Evolutionary conservation across 805 yeast genomes (phyloP).

Genomic region (Candida nemodendra): DNA sequence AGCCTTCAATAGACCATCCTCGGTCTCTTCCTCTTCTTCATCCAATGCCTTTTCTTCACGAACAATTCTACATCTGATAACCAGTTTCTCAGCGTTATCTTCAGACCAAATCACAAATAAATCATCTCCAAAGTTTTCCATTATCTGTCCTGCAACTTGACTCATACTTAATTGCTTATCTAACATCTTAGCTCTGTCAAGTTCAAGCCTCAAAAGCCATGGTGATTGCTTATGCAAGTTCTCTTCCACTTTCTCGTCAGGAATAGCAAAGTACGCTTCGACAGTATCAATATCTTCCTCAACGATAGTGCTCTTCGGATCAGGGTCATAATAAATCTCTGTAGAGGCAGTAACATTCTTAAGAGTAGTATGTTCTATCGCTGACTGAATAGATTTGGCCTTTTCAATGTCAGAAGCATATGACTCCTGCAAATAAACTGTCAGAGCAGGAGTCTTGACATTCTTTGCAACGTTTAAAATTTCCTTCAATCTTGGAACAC

Average conservation of each 20-base stretch:
- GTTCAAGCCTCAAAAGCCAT: constrained; percentile 93
- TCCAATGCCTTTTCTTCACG: constrained; percentile 93
- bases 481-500: constrained; percentile 97
- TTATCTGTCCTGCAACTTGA: constrained; percentile 94
- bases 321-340: constrained; percentile 97
- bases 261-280: constrained; percentile 94
- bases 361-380: constrained; percentile 93
- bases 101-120: constrained; percentile 98
- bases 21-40: constrained; percentile 93
- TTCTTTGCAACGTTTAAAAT: constrained; percentile 97
- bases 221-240: constrained; percentile 94
- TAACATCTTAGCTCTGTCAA: constrained; percentile 98
- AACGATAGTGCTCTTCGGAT: constrained; percentile 94
- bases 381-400: constrained; percentile 94
- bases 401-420: constrained; percentile 85
- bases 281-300: constrained; percentile 97
- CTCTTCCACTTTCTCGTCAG: constrained; percentile 96
- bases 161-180: constrained; percentile 98
- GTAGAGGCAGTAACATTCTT: constrained; percentile 96
- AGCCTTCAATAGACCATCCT: constrained; percentile 92
- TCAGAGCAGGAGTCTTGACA: constrained; percentile 98
- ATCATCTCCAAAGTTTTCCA: constrained; percentile 90
- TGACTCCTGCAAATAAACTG: constrained; percentile 83
- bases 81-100: constrained; percentile 95
- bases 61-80: constrained; percentile 96